Conservation (phyloP, 306 rosid species). For the Ziziphus jujuba region DNA sequence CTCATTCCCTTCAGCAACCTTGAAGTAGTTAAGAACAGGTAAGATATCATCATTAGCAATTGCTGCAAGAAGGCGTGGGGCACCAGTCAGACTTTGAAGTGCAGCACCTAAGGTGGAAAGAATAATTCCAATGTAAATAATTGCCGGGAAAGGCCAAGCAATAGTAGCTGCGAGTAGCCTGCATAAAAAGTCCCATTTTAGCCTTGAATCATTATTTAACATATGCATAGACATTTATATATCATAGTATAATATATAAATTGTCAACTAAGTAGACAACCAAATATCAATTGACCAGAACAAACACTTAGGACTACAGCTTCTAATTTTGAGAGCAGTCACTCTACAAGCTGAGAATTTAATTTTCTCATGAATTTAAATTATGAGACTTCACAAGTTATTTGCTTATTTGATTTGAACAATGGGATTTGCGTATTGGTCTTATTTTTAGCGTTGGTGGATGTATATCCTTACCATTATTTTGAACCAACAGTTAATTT, state of each 20-base stretch:
- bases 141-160: conserved; percentile 96
- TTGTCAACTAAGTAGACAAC: background rate
- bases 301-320: too few relatives aligned
- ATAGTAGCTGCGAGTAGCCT: conserved; percentile 94
- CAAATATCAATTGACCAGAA: background rate
- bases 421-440: too few relatives aligned
- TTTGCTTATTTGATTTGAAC: too few relatives aligned
- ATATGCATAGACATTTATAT: background rate
- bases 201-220: background rate
- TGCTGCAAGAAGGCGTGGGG: conserved; percentile 98
- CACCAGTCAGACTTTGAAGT: conserved; percentile 98
- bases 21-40: conserved; percentile 92
- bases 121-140: conserved; percentile 90
- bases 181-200: conserved; percentile 45
- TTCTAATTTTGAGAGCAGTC: too few relatives aligned
- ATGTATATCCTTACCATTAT: too few relatives aligned
- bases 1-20: conserved; percentile 79
- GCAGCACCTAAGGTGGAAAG: conserved; percentile 99
- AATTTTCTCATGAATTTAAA: too few relatives aligned
- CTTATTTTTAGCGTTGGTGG: too few relatives aligned
- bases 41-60: conserved; percentile 97
- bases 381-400: too few relatives aligned
- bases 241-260: background rate
- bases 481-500: too few relatives aligned
- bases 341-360: too few relatives aligned